A percentile compares a stretch with the other conserved stretches of the same genome.
Evolutionary conservation across 179 eudicot species (phyloP).

Genomic region (Camellia oleifera): DNA sequence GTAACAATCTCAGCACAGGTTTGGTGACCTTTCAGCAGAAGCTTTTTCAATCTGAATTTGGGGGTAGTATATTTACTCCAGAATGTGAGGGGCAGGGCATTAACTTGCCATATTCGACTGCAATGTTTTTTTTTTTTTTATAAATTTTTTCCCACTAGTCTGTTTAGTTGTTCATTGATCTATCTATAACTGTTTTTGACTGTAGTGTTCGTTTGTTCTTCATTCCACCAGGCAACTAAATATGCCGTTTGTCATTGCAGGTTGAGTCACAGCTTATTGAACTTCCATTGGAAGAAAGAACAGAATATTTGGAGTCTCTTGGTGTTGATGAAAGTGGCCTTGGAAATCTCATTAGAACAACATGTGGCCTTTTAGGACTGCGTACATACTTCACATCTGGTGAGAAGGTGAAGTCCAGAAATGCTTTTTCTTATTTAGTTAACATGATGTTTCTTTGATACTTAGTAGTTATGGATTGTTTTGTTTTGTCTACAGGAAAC

Average conservation of each 20-base stretch:
- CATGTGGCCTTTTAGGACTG: conserved; percentile 83
- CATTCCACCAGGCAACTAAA: conserved; percentile 5
- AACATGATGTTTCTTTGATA: neutral
- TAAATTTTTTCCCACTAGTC: neutral
- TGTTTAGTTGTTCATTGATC: neutral
- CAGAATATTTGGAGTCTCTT: conserved; percentile 81
- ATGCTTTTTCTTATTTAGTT: conserved; percentile 11
- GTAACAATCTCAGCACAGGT: conserved; percentile 98
- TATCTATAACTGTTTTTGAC: neutral
- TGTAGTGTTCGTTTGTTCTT: neutral
- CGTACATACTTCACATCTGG: conserved; percentile 97
- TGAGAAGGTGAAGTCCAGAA: conserved; percentile 62
- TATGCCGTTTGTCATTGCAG: conserved; percentile 36
- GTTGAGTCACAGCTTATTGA: conserved; percentile 98
- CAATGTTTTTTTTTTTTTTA: too few species aligned
- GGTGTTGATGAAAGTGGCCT: conserved; percentile 95
- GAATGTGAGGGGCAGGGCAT: conserved; percentile 2
- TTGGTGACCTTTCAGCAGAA: neutral
- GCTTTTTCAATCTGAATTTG: conserved; percentile 4
- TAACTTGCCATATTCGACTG: neutral
- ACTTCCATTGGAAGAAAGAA: conserved; percentile 85
- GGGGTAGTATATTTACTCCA: neutral
- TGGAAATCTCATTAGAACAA: conserved; percentile 91
- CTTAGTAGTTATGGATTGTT: conserved; percentile 11
- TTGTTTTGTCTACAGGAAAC: conserved; percentile 59